Evolutionary conservation across 805 yeast genomes (phyloP).

Genomic region (Ogataea minuta): DNA sequence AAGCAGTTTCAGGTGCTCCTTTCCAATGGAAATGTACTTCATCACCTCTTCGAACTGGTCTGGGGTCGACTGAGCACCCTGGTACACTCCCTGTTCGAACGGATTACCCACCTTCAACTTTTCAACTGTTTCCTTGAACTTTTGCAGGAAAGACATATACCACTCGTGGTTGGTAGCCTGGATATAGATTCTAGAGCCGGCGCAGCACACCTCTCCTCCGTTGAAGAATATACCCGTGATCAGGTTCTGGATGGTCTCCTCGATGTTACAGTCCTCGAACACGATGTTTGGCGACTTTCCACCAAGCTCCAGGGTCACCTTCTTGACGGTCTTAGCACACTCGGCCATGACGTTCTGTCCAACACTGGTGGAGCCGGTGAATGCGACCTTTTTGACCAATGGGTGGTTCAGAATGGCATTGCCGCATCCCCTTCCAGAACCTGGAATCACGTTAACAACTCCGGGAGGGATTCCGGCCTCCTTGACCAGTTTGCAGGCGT

Average conservation of each 20-base stretch:
- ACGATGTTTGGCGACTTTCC: slow-evolving; percentile 90
- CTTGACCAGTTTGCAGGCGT: slow-evolving; percentile 61
- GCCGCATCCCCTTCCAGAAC: slow-evolving; percentile 85
- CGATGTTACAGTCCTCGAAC: slow-evolving; percentile 70
- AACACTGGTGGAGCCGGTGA: slow-evolving; percentile 91
- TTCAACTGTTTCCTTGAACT: slow-evolving; percentile 50
- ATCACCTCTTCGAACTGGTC: slow-evolving; percentile 65
- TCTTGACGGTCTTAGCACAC: slow-evolving; percentile 74
- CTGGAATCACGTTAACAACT: slow-evolving; percentile 83
- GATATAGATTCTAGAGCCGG: slow-evolving; percentile 85
- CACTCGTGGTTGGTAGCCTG: slow-evolving; percentile 54
- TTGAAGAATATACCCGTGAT: slow-evolving; percentile 79
- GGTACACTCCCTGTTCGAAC: slow-evolving; percentile 64
- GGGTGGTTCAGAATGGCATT: slow-evolving; percentile 75
- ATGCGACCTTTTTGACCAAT: slow-evolving; percentile 84
- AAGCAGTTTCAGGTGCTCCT: slow-evolving; percentile 63
- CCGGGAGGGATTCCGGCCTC: slow-evolving; percentile 93
- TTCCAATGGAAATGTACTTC: slow-evolving; percentile 62
- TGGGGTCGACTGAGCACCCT: slow-evolving; percentile 75
- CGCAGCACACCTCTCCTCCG: slow-evolving; percentile 92
- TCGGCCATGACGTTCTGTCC: slow-evolving; percentile 71
- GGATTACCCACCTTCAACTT: slow-evolving; percentile 73
- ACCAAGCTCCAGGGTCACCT: slow-evolving; percentile 81
- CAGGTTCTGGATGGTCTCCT: slow-evolving; percentile 62
- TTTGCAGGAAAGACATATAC: slow-evolving; percentile 63